Base-by-base conservation (phyloP, 257 asterid genomes). In the Mentha longifolia region DNA sequence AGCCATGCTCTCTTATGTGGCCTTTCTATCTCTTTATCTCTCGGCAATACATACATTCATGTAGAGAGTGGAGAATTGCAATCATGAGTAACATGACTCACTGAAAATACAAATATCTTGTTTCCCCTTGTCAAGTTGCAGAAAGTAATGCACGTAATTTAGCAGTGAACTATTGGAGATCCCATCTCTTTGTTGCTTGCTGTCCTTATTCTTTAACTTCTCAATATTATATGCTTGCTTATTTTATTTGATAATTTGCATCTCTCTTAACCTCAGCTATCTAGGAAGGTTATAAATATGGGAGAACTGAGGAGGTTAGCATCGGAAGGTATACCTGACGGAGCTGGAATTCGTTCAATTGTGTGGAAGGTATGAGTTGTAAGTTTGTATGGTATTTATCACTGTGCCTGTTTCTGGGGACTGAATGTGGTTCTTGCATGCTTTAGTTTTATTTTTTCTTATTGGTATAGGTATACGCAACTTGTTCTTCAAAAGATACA, bases 231-330 rank as follows among this genome's bases (percentile, higher is more conserved):
- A 46, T 73, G 47, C 28, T 42, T 13, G 65, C 35, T 63, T 46
- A 22, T 46, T 64, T 61, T 65, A 11, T 73, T 66, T 69, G 58
- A 69, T 81, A 62, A 65, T 55, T 54, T 68, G 51, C 42, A 50
- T 61, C 64, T 41, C 65, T 73, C 0, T 64, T 60, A 65, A 73
- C 9, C 52, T 61, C 74, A 94, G 98, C 74, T 94, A 76, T 86
- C 98, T 39, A 91, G 92, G 83, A 94, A 94, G 83, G 81, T 86
- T 50, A 77, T 94, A 83, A 91, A 89, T 68, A 85, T 89, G 92
- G 96, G 97, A 51, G 98, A 89, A 85, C 75, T 94, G 79, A 81
- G 97, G 82, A 89, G 89, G 85, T 80, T 94, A 55, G 92, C 96
- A 69, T 89, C 92, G 35, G 96, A 86, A 80, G 99, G 97, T 54